Evolutionary conservation across 129 eudicot genomes (phyloP), one percentile per base, ranked within the genome.

Genomic region (Helichrysum umbraculigerum): DNA sequence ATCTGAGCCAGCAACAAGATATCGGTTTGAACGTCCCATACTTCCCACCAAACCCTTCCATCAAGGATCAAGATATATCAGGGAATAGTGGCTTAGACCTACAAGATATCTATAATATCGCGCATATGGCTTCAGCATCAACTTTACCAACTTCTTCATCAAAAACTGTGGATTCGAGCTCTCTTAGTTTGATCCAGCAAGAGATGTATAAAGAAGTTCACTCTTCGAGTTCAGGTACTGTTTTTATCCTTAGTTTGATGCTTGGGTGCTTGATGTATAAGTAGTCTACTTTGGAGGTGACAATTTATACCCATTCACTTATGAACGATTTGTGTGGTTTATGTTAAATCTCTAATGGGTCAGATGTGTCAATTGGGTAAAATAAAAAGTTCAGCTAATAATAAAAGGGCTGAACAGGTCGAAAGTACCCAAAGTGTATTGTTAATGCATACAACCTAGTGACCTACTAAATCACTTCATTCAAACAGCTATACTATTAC

Each of bases 1-100:
- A 78, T 61, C 76, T 92, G 68, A 90, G 91, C 83, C 88, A 69
- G 63, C 98, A 87, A n/a, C 87, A 80, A 41, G 85, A 84, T 52
- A 73, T 85, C 15, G 71, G 62, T 75, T n/a, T 88, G 68, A 84
- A 86, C 54, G 62, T 83, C 21, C 91, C 92, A n/a, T 87, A 66
- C 88, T 88, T 91, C 70, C 83, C 84, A 25, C 58, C 88, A 44
- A 83, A 79, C 65, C 56, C 85, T 81, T 66, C 87, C 63, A 12
- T 66, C 28, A 66, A 60, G 56, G 39, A 76, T 65, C 76, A 79
- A n/a, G 79, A 85, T 58, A 75, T 84, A 71, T 47, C 57, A 21
- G 81, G 66, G 41, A 81, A 21, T 76, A 79, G 44, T 68, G 78
- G 42, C 8, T 50, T 79, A n/a, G 73, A 68, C 83, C 75, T 76